Evolutionary conservation across 352 stramenopile genomes (phyloP).

Genomic region (Pythium volutum): DNA sequence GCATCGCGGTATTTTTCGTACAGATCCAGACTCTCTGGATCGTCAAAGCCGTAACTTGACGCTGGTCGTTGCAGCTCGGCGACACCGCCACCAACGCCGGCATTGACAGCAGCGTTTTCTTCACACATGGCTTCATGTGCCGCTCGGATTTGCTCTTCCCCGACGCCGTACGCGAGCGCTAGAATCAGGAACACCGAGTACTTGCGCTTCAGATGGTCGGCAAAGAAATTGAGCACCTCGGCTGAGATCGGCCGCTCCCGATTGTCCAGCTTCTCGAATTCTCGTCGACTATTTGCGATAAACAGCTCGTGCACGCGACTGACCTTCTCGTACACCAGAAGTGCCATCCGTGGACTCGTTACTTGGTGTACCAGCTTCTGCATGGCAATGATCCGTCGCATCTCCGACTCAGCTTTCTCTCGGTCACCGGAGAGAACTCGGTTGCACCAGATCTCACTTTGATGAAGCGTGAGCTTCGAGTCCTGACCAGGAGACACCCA

Average conservation of each 20-base stretch:
- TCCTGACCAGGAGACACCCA: conserved; percentile 85
- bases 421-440: conserved; percentile 76
- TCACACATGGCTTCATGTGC: conserved; percentile 80
- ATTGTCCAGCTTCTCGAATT: conserved; percentile 58
- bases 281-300: conserved; percentile 67
- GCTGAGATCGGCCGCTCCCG: conserved; percentile 40
- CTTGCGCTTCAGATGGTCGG: conserved; percentile 83
- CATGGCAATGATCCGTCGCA: conserved; percentile 80
- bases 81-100: conserved; percentile 69
- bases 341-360: conserved; percentile 71
- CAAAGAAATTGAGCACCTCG: conserved; percentile 80
- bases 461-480: conserved; percentile 74
- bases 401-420: conserved; percentile 81
- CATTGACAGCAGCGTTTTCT: conserved; percentile 70
- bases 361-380: conserved; percentile 82
- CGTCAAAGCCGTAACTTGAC: conserved; percentile 68
- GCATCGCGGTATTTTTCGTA: conserved; percentile 87
- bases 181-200: conserved; percentile 87
- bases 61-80: conserved; percentile 49
- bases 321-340: conserved; percentile 87
- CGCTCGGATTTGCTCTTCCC: conserved; percentile 76
- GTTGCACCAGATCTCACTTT: conserved; percentile 86
- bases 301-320: conserved; percentile 87
- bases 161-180: conserved; percentile 67
- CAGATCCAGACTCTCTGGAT: conserved; percentile 68